Evolutionary conservation across 192 early-diverging fungal species (phyloP).

Genomic region (Rhizoclosmatium sp.): DNA sequence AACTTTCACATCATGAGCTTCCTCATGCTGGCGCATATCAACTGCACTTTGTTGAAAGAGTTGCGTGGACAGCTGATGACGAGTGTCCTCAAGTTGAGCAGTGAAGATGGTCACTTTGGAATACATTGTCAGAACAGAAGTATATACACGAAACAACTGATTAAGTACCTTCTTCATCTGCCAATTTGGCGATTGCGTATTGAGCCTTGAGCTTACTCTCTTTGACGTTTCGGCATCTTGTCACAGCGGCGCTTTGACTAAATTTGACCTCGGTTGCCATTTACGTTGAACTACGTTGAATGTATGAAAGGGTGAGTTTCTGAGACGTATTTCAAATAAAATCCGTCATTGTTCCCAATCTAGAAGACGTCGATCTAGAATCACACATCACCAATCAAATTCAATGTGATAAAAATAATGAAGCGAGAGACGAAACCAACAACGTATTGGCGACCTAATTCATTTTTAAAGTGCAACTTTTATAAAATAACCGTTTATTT

Average conservation of each 20-base stretch:
- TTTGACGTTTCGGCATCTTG: constrained; percentile 26
- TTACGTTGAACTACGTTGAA: not conserved
- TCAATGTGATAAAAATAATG: not conserved
- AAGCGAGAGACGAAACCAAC: not conserved
- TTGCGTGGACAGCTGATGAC: constrained; percentile 29
- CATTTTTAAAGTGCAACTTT: not conserved
- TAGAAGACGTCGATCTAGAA: not conserved
- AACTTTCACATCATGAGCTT: constrained; percentile 28
- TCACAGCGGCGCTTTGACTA: constrained; percentile 10
- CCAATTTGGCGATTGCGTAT: constrained; percentile 25
- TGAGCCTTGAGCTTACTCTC: constrained; percentile 39
- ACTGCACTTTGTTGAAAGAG: constrained; percentile 24
- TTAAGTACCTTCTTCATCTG: constrained; percentile 34
- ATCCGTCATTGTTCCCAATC: not conserved
- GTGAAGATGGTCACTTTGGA: constrained; percentile 24
- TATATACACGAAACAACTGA: too few relatives aligned
- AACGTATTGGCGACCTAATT: not conserved
- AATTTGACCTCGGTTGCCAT: not conserved
- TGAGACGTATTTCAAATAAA: not conserved
- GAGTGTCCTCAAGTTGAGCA: constrained; percentile 33
- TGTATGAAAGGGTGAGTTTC: not conserved
- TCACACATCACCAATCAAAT: too few relatives aligned
- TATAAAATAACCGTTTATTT: not conserved
- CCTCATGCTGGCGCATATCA: constrained; percentile 20
- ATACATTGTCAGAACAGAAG: not conserved